Evolutionary conservation across 768 basidiomycete species (phyloP).

Genomic region (Auricularia sp.): DNA sequence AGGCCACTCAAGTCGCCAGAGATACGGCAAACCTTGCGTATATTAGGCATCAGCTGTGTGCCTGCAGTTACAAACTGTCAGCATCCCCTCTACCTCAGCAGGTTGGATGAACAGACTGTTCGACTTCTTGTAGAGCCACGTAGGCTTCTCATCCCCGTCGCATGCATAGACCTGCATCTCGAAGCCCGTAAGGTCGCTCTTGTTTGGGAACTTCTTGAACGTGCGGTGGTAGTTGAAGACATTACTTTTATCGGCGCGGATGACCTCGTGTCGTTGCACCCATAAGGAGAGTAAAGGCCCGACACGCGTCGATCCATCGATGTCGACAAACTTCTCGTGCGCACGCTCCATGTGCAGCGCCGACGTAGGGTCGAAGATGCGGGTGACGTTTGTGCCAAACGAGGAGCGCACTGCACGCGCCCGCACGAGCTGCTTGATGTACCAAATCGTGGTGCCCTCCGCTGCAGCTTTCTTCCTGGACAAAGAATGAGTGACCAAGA

Average conservation of each 20-base stretch:
- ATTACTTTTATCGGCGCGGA: neutral
- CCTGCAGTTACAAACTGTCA: neutral
- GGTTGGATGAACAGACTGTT: neutral
- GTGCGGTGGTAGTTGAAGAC: neutral
- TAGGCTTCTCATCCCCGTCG: neutral
- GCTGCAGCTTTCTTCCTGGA: neutral
- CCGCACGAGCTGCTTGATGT: slow-evolving; percentile 1
- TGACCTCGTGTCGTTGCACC: neutral
- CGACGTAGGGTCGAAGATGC: neutral
- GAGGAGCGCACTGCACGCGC: neutral
- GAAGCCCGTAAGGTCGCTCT: neutral
- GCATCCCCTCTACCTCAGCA: neutral
- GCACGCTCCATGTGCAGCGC: neutral
- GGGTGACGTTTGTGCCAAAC: neutral
- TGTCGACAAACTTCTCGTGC: neutral
- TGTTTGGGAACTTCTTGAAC: neutral
- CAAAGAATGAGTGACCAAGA: too few relatives aligned
- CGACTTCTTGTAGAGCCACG: neutral
- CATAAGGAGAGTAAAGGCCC: neutral
- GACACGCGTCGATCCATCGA: neutral
- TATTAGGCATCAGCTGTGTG: neutral
- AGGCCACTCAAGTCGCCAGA: slow-evolving; percentile 2
- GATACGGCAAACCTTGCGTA: slow-evolving; percentile 1
- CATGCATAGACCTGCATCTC: slow-evolving; percentile 1
- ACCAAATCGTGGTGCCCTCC: slow-evolving; percentile 4